These are phyloP conservation scores for Ogataea methylovora DNA, from an alignment of 805 yeast species.

Conservation along the genomic window DNA sequence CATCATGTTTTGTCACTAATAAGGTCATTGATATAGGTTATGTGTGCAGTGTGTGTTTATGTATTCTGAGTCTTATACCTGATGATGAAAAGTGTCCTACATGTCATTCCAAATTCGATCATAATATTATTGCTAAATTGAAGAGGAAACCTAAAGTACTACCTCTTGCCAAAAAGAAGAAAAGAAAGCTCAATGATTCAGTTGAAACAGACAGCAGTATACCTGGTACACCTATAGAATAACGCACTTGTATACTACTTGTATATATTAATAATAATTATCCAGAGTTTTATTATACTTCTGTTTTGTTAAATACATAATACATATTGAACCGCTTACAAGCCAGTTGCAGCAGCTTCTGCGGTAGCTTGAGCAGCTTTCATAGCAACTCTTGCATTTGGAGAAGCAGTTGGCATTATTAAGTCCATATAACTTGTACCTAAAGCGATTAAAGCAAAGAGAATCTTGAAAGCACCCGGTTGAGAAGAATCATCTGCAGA, in stretches of 20 bases:
- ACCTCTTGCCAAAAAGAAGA: conserved; percentile 21
- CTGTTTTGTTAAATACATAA: too few relatives aligned
- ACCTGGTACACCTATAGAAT: conserved; percentile 1
- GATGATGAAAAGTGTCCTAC: conserved; percentile 69
- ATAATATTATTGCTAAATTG: conserved; percentile 47
- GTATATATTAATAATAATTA: too few relatives aligned
- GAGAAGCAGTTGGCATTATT: conserved; percentile 36
- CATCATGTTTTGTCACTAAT: conserved; percentile 91
- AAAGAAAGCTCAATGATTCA: conserved; percentile 8
- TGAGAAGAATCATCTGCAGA: conserved; percentile 25
- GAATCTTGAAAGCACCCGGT: conserved; percentile 39
- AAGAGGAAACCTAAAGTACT: conserved; percentile 44
- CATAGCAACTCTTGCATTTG: conserved; percentile 20
- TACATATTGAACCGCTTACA: too few relatives aligned
- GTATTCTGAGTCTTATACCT: conserved; percentile 70
- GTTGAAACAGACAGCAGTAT: not conserved
- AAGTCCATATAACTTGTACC: conserved; percentile 44
- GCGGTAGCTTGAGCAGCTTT: conserved; percentile 12
- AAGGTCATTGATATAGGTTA: conserved; percentile 86
- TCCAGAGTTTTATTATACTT: not conserved
- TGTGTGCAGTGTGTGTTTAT: conserved; percentile 91
- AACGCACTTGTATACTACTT: too few relatives aligned
- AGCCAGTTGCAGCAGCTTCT: conserved; percentile 3
- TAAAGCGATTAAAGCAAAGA: conserved; percentile 40
- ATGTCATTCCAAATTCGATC: conserved; percentile 75